These are phyloP conservation scores for Cymbopogon flexuosus DNA, from an alignment of 202 grass and related monocot species.

Conservation along the genomic window DNA sequence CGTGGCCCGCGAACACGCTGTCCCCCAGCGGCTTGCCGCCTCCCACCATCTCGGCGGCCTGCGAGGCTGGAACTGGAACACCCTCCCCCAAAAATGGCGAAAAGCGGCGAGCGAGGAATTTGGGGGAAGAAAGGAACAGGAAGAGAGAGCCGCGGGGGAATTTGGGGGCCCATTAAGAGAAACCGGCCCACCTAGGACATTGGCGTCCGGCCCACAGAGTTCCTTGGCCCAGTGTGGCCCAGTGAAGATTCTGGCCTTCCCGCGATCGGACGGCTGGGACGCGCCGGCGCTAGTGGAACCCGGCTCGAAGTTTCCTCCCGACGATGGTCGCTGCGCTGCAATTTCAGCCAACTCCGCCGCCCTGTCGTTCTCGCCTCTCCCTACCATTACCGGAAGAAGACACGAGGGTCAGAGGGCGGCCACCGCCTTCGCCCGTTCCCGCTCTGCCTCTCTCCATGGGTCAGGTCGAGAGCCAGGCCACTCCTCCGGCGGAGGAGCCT, in stretches of 20 bases:
- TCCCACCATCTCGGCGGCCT: constrained; percentile 38
- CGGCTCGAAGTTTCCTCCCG: constrained; percentile 28
- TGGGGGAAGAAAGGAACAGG: background rate
- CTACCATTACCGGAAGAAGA: constrained; percentile 17
- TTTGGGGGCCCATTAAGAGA: background rate
- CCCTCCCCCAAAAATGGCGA: background rate
- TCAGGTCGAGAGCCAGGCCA: constrained; percentile 34
- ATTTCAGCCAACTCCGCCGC: background rate
- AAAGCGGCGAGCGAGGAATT: background rate
- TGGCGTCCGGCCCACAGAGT: background rate
- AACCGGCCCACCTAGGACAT: background rate
- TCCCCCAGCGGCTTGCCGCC: constrained; percentile 58
- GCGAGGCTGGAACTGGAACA: background rate
- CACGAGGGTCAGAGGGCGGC: background rate
- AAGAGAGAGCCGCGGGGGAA: background rate
- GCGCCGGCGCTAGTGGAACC: background rate
- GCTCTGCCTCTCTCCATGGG: constrained; percentile 36
- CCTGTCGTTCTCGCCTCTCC: background rate
- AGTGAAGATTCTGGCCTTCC: background rate
- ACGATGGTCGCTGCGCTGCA: background rate
- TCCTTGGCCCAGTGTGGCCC: background rate
- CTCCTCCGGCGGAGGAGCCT: background rate
- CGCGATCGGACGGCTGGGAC: constrained; percentile 13
- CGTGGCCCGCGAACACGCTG: constrained; percentile 63
- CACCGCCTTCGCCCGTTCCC: background rate